Evolutionary conservation across 2,329 filamentous ascomycete genomes (phyloP).

Genomic region (Epichloe hybrida): DNA sequence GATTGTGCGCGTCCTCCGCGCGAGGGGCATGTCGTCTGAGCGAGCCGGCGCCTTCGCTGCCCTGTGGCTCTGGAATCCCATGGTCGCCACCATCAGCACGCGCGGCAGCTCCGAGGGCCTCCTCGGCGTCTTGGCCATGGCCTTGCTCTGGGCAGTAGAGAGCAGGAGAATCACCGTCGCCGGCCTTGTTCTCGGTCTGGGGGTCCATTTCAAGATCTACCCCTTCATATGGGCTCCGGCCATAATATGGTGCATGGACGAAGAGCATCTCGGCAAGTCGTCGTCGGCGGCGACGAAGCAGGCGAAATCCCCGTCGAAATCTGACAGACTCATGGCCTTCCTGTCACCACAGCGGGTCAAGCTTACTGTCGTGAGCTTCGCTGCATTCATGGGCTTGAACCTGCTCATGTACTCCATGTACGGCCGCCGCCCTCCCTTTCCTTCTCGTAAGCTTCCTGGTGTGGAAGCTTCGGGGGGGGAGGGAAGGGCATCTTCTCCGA

Average conservation of each 20-base stretch:
- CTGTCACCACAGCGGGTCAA: constrained; percentile 40
- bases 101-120: constrained; percentile 87
- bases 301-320: constrained; percentile 7
- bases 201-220: constrained; percentile 97
- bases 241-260: constrained; percentile 69
- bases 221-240: constrained; percentile 87
- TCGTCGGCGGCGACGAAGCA: neutral
- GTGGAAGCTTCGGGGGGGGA: neutral
- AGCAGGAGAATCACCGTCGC: constrained; percentile 48
- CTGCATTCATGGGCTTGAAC: constrained; percentile 64
- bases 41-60: constrained; percentile 63
- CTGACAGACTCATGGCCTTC: constrained; percentile 25
- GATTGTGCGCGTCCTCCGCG: constrained; percentile 33
- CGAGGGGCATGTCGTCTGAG: constrained; percentile 31
- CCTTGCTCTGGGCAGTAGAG: constrained; percentile 70
- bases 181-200: constrained; percentile 63
- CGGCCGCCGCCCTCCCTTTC: neutral
- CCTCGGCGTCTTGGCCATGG: constrained; percentile 71
- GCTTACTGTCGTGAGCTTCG: constrained; percentile 50
- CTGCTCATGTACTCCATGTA: constrained; percentile 63
- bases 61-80: constrained; percentile 92
- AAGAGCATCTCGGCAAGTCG: constrained; percentile 25
- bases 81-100: constrained; percentile 96
- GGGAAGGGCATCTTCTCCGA: neutral
- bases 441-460: neutral